phyloP scores from a whole-genome alignment of 78 protist genomes.

The Mastigamoeba balamuthi region DNA sequence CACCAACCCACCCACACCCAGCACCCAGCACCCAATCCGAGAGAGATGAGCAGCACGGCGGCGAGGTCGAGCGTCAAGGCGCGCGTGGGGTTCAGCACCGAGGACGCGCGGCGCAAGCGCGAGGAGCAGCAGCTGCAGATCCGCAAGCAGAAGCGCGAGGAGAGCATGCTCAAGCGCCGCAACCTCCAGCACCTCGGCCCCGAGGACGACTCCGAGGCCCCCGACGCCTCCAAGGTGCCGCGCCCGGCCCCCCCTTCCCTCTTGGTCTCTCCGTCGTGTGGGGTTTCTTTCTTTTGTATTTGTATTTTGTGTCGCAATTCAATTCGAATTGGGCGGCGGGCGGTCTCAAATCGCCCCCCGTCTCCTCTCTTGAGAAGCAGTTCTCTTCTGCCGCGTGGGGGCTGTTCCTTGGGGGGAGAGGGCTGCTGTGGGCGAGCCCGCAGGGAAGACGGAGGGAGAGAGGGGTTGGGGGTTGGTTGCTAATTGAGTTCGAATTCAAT shows the following conservation, averaged over 20 bases:
- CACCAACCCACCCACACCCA: too few species aligned
- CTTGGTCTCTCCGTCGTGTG: background rate
- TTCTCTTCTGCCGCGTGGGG: slow-evolving; percentile 1
- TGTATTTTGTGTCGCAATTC: background rate
- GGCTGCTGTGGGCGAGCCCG: background rate
- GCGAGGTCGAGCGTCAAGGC: too few species aligned
- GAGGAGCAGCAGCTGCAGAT: slow-evolving; percentile 50
- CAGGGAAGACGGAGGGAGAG: background rate
- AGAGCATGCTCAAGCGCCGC: slow-evolving; percentile 56
- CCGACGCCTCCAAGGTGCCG: background rate
- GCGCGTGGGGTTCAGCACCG: too few species aligned
- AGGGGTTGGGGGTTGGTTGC: background rate
- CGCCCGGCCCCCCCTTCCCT: background rate
- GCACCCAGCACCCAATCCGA: too few species aligned
- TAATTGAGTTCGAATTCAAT: background rate
- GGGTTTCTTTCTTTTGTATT: background rate
- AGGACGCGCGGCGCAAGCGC: slow-evolving; percentile 58
- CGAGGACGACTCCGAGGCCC: background rate
- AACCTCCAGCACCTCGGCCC: background rate
- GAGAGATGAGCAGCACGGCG: too few species aligned
- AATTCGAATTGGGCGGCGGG: slow-evolving; percentile 9
- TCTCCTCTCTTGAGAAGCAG: too few species aligned
- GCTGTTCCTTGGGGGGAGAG: background rate
- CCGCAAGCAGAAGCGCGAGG: slow-evolving; percentile 71
- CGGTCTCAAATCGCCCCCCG: too few species aligned